Evolutionary conservation across 1,284 basidiomycete genomes (phyloP).

Genomic region (Tilletia indica): DNA sequence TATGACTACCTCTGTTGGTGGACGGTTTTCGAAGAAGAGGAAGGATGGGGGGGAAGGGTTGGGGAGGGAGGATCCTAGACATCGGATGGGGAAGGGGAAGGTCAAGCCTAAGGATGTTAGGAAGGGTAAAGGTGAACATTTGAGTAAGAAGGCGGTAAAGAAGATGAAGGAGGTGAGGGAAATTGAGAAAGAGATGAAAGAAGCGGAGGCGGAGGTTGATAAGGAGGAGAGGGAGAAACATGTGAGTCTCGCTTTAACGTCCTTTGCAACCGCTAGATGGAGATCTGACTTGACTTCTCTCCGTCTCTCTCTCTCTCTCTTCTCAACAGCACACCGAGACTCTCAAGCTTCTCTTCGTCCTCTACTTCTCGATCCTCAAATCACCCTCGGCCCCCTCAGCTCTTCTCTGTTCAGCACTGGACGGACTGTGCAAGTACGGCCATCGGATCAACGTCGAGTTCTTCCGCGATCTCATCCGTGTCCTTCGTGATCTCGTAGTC

Average conservation of each 20-base stretch:
- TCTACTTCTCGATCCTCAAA: constrained; percentile 96
- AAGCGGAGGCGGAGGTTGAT: constrained; percentile 87
- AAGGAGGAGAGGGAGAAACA: constrained; percentile 80
- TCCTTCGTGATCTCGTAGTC: constrained; percentile 74
- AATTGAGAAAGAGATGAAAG: constrained; percentile 53
- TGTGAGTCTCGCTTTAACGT: constrained; percentile 61
- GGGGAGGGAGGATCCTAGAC: constrained; percentile 56
- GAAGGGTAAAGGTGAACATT: constrained; percentile 46
- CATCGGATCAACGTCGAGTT: constrained; percentile 98
- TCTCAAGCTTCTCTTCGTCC: constrained; percentile 91
- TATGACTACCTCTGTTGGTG: constrained; percentile 60
- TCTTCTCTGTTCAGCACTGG: constrained; percentile 80
- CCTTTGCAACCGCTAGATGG: neutral
- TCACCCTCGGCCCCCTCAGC: constrained; percentile 71
- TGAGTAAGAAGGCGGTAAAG: constrained; percentile 52
- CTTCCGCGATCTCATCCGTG: constrained; percentile 88
- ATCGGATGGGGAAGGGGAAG: constrained; percentile 61
- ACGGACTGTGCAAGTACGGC: constrained; percentile 87
- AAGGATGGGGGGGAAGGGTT: constrained; percentile 62
- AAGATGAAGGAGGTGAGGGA: constrained; percentile 41
- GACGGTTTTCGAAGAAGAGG: constrained; percentile 64
- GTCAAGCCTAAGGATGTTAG: constrained; percentile 38
- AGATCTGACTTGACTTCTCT: neutral
- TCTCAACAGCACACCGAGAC: constrained; percentile 85
- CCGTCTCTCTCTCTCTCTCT: neutral